A percentile compares a stretch with the other conserved stretches of the same genome.
Conservation (phyloP, 345 rosid genomes). For the Moricandia arvensis region DNA sequence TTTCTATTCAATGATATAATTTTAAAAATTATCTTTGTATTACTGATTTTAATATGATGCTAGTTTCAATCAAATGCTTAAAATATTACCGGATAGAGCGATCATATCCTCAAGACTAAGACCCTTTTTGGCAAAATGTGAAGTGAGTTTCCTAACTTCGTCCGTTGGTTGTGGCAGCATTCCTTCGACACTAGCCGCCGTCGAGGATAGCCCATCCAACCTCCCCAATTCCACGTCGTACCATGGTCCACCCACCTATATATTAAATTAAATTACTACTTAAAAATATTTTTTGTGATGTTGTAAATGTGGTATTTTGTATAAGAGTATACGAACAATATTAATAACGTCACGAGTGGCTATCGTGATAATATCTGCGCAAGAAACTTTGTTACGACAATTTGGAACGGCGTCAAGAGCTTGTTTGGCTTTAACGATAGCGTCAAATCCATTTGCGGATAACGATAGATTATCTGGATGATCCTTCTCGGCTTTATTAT, state of each 20-base stretch:
- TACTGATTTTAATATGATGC: background rate
- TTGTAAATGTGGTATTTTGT: background rate
- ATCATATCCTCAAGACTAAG: slow-evolving; percentile 39
- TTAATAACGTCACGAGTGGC: slow-evolving; percentile 43
- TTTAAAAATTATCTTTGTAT: background rate
- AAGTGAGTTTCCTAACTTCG: slow-evolving; percentile 19
- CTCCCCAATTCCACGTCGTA: slow-evolving; percentile 41
- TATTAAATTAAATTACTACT: background rate
- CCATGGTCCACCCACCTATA: slow-evolving; percentile 43
- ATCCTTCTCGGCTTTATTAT: slow-evolving; percentile 41
- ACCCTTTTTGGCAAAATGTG: slow-evolving; percentile 34
- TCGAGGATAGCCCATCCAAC: slow-evolving; percentile 28
- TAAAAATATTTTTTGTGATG: background rate
- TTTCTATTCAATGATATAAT: no score
- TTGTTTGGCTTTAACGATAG: slow-evolving; percentile 38
- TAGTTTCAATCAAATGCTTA: background rate
- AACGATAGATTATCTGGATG: slow-evolving; percentile 35
- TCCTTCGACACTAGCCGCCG: slow-evolving; percentile 37
- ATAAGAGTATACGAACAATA: slow-evolving; percentile 24
- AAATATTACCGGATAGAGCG: slow-evolving; percentile 38
- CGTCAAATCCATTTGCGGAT: slow-evolving; percentile 44
- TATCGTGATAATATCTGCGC: slow-evolving; percentile 43
- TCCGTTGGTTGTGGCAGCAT: slow-evolving; percentile 33
- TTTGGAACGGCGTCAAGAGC: slow-evolving; percentile 31
- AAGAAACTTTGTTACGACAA: slow-evolving; percentile 40